Conservation (phyloP, 2,329 filamentous ascomycete species). For the Aspergillus pseudoglaucus region DNA sequence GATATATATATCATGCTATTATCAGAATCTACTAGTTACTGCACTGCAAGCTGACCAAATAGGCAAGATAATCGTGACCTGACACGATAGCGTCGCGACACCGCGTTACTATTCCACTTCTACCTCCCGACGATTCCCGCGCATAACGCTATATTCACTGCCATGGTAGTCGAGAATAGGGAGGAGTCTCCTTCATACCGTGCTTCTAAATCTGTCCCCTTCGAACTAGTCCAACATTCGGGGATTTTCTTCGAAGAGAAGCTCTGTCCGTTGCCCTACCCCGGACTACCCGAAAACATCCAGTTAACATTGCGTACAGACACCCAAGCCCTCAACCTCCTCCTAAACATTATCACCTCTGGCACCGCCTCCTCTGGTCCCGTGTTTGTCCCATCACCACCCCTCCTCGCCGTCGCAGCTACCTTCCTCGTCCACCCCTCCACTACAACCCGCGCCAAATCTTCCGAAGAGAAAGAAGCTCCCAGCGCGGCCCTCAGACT, state of each 20-base stretch:
- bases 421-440: slow-evolving; percentile 77
- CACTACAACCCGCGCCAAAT: slow-evolving; percentile 66
- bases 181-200: slow-evolving; percentile 40
- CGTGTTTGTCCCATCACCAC: slow-evolving; percentile 60
- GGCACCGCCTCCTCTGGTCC: slow-evolving; percentile 36
- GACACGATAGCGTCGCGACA: no score
- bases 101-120: no score
- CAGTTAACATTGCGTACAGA: slow-evolving; percentile 34
- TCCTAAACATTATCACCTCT: slow-evolving; percentile 42
- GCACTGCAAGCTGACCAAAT: no score
- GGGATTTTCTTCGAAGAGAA: slow-evolving; percentile 70
- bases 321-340: slow-evolving; percentile 54
- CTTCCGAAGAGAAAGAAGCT: slow-evolving; percentile 55
- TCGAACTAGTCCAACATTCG: slow-evolving; percentile 59
- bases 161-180: slow-evolving; percentile 15
- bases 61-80: no score
- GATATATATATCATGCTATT: no score
- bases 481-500: slow-evolving; percentile 63
- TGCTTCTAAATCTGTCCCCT: slow-evolving; percentile 51
- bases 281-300: slow-evolving; percentile 3
- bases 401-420: slow-evolving; percentile 68
- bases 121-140: no score
- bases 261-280: slow-evolving; percentile 48
- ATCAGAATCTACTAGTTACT: no score
- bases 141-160: slow-evolving; percentile 1